Base-by-base conservation (phyloP, 495 filamentous ascomycete genomes). In the Aspergillus olivimuriae region DNA sequence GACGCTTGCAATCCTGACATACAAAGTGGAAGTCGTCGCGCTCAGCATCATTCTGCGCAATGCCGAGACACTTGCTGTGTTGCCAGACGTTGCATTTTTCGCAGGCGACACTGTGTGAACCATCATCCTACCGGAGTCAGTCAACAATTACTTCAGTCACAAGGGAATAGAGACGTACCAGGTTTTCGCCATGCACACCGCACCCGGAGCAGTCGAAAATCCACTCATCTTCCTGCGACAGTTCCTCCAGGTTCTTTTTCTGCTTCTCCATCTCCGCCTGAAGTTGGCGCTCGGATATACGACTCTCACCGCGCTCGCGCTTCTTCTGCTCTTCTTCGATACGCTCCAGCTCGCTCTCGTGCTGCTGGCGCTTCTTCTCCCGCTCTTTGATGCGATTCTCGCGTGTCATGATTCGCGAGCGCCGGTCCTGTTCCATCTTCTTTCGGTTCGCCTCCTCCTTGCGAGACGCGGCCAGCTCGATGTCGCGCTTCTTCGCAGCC, bases 41-140 rank as follows among this genome's bases (percentile, higher is more conserved):
- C 41, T 95, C 88, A 4, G 87, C 91, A 44, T 87, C 83, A 34
- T 73, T 70, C 45, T 87, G 75, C 9, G 73, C 74, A 44, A 97
- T 86, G 22, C 81, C 85, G 38, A 95, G 78, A 55, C 92, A 98
- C 37, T 82, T 83, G 69, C 86, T 91, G 54, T 96, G 92, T 58
- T 96, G 91, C 92, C 92, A 98, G 15, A 94, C 82, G 58, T 85
- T 92, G 72, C 92, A 98, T 37, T 75, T 82, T 55, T 97, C 92
- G 60, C 92, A 98, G n/a, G 89, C 84, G 45, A 98, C 79, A 58
- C 86, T 95, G 60, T 94, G 87, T 2, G 86, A 82, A 36, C 92
- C 92, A 53, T 96, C 92, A 51, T 96, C 91, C 77, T 83, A 46
- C 20, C n/a, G 10, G 41, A 46, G 60, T 57, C 18, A 58, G 46